A percentile compares a stretch with the other conserved stretches of the same genome.
Evolutionary conservation across 352 stramenopile species (phyloP).

Genomic region (Elongisporangium undulatum): DNA sequence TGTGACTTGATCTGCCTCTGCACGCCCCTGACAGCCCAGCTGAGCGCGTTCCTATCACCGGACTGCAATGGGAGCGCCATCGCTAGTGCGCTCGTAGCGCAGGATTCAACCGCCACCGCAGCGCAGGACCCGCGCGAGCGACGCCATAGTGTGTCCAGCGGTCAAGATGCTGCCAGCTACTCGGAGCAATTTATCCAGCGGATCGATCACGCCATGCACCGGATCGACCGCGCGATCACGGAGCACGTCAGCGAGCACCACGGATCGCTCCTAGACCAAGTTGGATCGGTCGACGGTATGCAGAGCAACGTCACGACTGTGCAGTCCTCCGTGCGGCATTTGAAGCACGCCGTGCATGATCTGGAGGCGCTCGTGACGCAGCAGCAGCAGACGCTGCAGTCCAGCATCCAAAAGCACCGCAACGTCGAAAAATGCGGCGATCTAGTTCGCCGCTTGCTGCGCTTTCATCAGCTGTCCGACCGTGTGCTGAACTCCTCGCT

Average conservation of each 20-base stretch:
- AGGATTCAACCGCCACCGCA: constrained; percentile 36
- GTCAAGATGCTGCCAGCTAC: constrained; percentile 27
- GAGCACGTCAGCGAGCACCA: constrained; percentile 79
- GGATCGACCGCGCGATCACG: constrained; percentile 76
- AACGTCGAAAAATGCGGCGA: constrained; percentile 76
- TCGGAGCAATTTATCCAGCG: constrained; percentile 75
- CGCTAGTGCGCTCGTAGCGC: constrained; percentile 68
- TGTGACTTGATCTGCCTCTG: background rate
- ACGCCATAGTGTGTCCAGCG: constrained; percentile 5
- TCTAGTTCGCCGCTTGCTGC: constrained; percentile 65
- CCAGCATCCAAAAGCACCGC: constrained; percentile 67
- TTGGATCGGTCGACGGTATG: constrained; percentile 75
- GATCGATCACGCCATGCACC: constrained; percentile 53
- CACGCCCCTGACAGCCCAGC: constrained; percentile 34
- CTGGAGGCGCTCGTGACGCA: constrained; percentile 50
- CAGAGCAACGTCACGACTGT: constrained; percentile 52
- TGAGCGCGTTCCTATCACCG: constrained; percentile 65
- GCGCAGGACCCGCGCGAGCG: constrained; percentile 12
- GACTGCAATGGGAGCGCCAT: constrained; percentile 79
- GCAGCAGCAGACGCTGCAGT: constrained; percentile 52
- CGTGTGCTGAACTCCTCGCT: constrained; percentile 36
- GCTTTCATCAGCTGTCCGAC: constrained; percentile 73
- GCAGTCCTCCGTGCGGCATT: constrained; percentile 52
- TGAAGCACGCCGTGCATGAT: constrained; percentile 58
- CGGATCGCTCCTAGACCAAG: constrained; percentile 56